Evolutionary conservation across 441 rosid species (phyloP).

Genomic region (Codiaeum variegatum): DNA sequence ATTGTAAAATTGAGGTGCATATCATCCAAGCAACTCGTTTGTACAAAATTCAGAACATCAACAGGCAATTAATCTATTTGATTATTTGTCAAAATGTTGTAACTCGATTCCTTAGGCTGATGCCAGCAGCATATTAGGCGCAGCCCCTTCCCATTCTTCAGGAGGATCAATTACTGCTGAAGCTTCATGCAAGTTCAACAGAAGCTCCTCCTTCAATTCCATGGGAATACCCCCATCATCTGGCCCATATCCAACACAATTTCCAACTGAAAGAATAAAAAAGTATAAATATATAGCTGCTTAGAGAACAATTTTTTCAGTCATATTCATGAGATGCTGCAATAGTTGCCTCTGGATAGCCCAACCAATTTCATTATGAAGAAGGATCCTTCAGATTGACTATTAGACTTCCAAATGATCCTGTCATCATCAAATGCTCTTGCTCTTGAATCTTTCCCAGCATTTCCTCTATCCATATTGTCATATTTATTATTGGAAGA

Average conservation of each 20-base stretch:
- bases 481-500: slow-evolving; percentile 40
- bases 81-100: slow-evolving; percentile 60
- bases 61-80: background rate
- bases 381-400: slow-evolving; percentile 70
- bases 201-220: slow-evolving; percentile 83
- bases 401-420: slow-evolving; percentile 53
- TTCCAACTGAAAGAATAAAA: slow-evolving; percentile 54
- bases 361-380: slow-evolving; percentile 83
- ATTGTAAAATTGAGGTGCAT: background rate
- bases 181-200: slow-evolving; percentile 75
- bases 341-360: slow-evolving; percentile 93
- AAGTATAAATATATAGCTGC: background rate
- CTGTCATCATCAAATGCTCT: slow-evolving; percentile 58
- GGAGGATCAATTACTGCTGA: slow-evolving; percentile 67
- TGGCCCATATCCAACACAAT: slow-evolving; percentile 77
- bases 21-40: slow-evolving; percentile 15
- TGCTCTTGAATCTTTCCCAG: slow-evolving; percentile 49
- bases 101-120: slow-evolving; percentile 85
- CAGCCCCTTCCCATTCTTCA: slow-evolving; percentile 92
- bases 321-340: slow-evolving; percentile 93
- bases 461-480: slow-evolving; percentile 44
- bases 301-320: no score
- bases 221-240: slow-evolving; percentile 59
- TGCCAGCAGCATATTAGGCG: slow-evolving; percentile 75
- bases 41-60: background rate